Conservation (phyloP, 139 green algal species). For the Diplosphaera chodatii region DNA sequence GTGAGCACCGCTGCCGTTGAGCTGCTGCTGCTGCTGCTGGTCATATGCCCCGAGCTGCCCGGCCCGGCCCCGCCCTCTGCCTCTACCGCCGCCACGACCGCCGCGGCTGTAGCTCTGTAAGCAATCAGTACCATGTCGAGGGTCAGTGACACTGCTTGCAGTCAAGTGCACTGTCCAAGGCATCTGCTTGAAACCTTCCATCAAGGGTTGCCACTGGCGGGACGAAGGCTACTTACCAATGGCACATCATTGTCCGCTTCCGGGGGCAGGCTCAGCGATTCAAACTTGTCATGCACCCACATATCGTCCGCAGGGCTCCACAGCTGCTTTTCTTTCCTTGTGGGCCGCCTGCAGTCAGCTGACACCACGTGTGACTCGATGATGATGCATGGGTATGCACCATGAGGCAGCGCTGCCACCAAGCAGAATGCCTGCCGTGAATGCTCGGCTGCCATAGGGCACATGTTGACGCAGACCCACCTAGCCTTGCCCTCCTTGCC, state of each 20-base stretch:
- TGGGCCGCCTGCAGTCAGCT: background rate
- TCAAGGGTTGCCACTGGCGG: too few species aligned
- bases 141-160: too few species aligned
- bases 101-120: slow-evolving; percentile 14
- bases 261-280: slow-evolving; percentile 11
- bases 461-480: too few species aligned
- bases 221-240: too few species aligned
- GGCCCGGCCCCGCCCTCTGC: background rate
- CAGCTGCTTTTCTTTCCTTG: slow-evolving; percentile 12
- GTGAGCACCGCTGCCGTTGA: background rate
- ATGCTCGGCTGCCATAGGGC: too few species aligned
- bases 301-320: slow-evolving; percentile 16
- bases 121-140: too few species aligned
- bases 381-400: too few species aligned
- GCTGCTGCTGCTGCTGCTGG: slow-evolving; percentile 11
- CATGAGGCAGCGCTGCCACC: too few species aligned
- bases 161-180: too few species aligned
- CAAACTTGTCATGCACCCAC: slow-evolving; percentile 46
- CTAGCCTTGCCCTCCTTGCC: slow-evolving; percentile 7
- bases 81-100: background rate
- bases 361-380: too few species aligned
- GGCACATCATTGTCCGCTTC: slow-evolving; percentile 1
- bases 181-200: too few species aligned
- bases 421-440: too few species aligned
- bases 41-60: background rate